Conservation (phyloP, 305 asterid species). For the Fraxinus latifolia region DNA sequence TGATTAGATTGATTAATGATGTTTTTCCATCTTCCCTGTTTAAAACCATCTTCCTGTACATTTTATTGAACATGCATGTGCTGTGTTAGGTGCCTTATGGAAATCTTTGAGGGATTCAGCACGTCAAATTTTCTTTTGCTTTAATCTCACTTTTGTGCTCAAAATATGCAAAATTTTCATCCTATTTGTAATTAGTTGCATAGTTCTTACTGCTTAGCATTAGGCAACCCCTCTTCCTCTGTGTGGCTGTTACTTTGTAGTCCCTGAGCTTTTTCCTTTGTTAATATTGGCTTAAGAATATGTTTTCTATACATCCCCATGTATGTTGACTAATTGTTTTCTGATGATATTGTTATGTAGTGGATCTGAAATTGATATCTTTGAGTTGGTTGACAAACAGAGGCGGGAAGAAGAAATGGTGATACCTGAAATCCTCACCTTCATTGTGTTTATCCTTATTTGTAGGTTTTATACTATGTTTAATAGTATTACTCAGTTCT, state of each 20-base stretch:
- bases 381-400: slow-evolving; percentile 81
- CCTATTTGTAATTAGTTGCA: background rate
- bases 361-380: slow-evolving; percentile 86
- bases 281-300: slow-evolving; percentile 3
- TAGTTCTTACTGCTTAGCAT: background rate
- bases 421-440: slow-evolving; percentile 26
- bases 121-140: background rate
- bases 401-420: slow-evolving; percentile 88
- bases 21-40: background rate
- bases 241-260: background rate
- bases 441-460: slow-evolving; percentile 15
- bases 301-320: slow-evolving; percentile 4
- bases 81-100: background rate
- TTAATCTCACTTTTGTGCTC: background rate
- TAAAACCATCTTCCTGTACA: background rate
- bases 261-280: background rate
- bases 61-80: background rate
- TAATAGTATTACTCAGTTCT: slow-evolving; percentile 10
- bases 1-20: background rate
- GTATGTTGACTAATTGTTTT: slow-evolving; percentile 19
- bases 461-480: slow-evolving; percentile 6
- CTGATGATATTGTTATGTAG: slow-evolving; percentile 40
- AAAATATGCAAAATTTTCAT: background rate
- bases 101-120: background rate
- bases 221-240: slow-evolving; percentile 18